Evolutionary conservation across 2,329 filamentous ascomycete species (phyloP).

Genomic region (Ceratocystis albifundus): DNA sequence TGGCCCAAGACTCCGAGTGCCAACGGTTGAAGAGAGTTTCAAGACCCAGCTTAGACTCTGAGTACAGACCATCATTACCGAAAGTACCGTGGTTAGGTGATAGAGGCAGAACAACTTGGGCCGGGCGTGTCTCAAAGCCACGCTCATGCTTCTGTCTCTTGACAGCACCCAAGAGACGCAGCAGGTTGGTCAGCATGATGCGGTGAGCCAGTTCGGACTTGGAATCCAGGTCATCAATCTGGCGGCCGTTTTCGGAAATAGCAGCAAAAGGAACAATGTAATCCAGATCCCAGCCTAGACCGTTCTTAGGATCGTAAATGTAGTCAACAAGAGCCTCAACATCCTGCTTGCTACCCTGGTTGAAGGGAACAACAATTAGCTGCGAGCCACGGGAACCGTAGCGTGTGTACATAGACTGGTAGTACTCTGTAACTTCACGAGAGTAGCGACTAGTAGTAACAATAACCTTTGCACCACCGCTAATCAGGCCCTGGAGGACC

Average conservation of each 20-base stretch:
- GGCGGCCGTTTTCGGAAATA: conserved; percentile 92
- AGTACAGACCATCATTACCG: conserved; percentile 93
- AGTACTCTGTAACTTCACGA: conserved; percentile 95
- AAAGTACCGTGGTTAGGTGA: conserved; percentile 98
- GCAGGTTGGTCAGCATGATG: conserved; percentile 96
- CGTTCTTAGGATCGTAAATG: conserved; percentile 92
- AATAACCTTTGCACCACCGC: conserved; percentile 89
- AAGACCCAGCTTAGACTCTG: conserved; percentile 91
- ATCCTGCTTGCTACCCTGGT: conserved; percentile 97
- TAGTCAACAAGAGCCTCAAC: conserved; percentile 89
- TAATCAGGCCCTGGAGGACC: conserved; percentile 88
- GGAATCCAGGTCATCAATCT: conserved; percentile 93
- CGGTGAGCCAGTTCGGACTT: conserved; percentile 96
- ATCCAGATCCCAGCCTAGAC: conserved; percentile 95
- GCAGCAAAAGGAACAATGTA: conserved; percentile 93
- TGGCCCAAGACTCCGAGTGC: conserved; percentile 94
- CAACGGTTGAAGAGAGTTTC: conserved; percentile 98
- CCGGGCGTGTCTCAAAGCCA: conserved; percentile 87
- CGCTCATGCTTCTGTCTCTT: conserved; percentile 81
- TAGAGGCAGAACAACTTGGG: conserved; percentile 88
- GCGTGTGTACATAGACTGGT: conserved; percentile 95
- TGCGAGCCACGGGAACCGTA: conserved; percentile 90
- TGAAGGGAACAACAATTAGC: conserved; percentile 96
- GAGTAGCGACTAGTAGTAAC: conserved; percentile 97
- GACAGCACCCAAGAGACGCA: conserved; percentile 79